These are phyloP conservation scores for Linnemannia elongata DNA, from an alignment of 192 early-diverging fungal species.

Conservation along the genomic window DNA sequence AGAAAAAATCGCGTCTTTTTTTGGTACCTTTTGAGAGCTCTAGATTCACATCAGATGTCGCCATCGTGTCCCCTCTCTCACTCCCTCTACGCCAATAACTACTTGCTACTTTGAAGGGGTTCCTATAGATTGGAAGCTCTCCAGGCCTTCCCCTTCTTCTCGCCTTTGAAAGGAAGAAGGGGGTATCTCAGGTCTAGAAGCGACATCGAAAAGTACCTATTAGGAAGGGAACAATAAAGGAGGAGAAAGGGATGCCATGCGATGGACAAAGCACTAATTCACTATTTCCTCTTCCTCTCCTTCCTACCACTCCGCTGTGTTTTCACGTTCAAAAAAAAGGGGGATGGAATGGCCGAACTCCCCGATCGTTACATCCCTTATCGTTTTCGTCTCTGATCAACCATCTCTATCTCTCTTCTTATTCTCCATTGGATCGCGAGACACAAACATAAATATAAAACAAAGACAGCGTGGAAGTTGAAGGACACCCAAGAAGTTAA, in stretches of 20 bases:
- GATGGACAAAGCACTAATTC: neutral
- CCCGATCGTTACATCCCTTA: neutral
- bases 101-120: neutral
- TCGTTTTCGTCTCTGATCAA: neutral
- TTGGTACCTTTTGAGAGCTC: neutral
- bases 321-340: neutral
- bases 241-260: neutral
- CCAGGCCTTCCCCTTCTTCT: neutral
- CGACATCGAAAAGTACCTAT: neutral
- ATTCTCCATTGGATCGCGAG: neutral
- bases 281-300: neutral
- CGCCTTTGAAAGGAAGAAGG: neutral
- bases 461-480: neutral
- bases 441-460: no score
- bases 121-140: no score
- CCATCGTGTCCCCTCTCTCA: neutral
- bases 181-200: neutral
- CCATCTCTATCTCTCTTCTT: neutral
- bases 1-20: neutral
- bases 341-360: neutral
- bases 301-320: neutral
- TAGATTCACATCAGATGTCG: conserved; percentile 8
- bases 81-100: neutral
- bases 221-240: no score
- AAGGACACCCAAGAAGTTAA: neutral